A percentile compares a stretch with the other conserved stretches of the same genome.
phyloP scores from a whole-genome alignment of 176 grass and related monocot genomes.

The Musa beccarii region DNA sequence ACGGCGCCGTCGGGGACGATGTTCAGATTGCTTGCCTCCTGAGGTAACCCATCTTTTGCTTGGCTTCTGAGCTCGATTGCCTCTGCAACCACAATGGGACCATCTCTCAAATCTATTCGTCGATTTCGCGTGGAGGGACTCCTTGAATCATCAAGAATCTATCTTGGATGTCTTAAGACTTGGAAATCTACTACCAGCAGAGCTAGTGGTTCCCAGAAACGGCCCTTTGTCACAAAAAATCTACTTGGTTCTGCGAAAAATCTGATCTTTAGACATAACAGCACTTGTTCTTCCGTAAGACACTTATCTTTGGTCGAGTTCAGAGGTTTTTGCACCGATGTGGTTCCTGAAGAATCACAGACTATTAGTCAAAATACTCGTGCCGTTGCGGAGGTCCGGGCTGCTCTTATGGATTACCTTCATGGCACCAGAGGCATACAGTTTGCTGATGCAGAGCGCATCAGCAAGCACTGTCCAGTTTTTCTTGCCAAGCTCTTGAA shows the following conservation, averaged over 20 bases:
- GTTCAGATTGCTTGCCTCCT: no score
- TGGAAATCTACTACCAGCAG: background rate
- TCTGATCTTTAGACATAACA: background rate
- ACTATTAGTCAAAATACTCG: background rate
- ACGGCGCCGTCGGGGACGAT: no score
- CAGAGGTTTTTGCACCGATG: background rate
- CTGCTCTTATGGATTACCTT: constrained; percentile 49
- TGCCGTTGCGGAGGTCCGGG: constrained; percentile 11
- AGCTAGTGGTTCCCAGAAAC: background rate
- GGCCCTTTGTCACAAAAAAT: background rate
- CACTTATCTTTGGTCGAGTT: background rate
- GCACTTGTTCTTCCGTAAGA: background rate
- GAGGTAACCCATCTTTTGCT: no score
- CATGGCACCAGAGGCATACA: constrained; percentile 32
- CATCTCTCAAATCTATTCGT: background rate
- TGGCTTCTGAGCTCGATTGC: no score
- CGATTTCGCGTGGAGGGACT: background rate
- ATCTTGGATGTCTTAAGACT: background rate
- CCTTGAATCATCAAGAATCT: background rate
- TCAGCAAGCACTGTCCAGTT: constrained; percentile 36
- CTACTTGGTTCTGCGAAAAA: background rate
- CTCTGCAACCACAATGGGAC: background rate
- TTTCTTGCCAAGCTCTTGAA: constrained; percentile 46
- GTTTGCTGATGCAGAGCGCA: constrained; percentile 46
- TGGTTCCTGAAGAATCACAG: background rate